Conservation (phyloP, 192 early-diverging fungal species). For the Coemansia sp. region DNA sequence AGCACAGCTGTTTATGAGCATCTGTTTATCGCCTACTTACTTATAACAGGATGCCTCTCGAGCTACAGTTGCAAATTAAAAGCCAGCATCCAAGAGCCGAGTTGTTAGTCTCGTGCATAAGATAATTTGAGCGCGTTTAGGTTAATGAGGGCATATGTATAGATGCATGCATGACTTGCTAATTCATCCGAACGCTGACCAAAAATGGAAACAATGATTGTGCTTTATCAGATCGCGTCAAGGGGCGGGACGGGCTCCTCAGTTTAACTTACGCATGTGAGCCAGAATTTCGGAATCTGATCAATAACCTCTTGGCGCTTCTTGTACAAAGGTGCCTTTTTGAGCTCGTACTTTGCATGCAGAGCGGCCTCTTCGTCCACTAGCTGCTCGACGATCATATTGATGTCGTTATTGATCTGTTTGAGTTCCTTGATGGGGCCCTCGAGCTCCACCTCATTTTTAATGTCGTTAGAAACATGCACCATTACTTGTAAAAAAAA, state of each 20-base stretch:
- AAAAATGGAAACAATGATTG: not conserved
- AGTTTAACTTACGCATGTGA: constrained; percentile 50
- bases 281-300: constrained; percentile 59
- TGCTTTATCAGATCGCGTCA: not conserved
- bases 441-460: constrained; percentile 23
- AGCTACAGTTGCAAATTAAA: constrained; percentile 26
- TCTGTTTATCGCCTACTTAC: constrained; percentile 20
- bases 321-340: constrained; percentile 50
- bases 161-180: no score
- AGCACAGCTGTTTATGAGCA: not conserved
- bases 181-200: not conserved
- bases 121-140: no score
- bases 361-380: constrained; percentile 51
- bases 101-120: no score
- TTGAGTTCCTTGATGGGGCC: constrained; percentile 28
- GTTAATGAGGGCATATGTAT: no score
- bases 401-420: constrained; percentile 37
- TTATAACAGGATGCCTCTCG: constrained; percentile 51
- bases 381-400: constrained; percentile 44
- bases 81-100: no score
- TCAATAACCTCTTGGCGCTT: constrained; percentile 56
- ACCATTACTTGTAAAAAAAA: not conserved
- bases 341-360: constrained; percentile 52
- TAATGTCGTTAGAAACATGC: constrained; percentile 30
- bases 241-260: no score